Percentiles rank a stretch among this genome's conserved stretches.
Conservation (phyloP, 2,329 filamentous ascomycete genomes). For the Beauveria pseudobassiana region DNA sequence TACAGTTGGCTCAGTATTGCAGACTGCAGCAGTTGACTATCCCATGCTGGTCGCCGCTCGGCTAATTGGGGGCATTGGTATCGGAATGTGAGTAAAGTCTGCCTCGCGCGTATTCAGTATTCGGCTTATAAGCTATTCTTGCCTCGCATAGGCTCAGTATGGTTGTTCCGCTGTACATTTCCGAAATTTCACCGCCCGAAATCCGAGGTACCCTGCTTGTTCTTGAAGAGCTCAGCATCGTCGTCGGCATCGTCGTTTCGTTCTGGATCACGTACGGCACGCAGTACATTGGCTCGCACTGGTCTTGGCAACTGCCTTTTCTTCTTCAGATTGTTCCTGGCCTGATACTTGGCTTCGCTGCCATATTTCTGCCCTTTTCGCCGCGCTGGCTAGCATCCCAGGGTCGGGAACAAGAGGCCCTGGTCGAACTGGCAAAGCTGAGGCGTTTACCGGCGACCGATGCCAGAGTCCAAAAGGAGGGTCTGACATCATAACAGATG, state of each 20-base stretch:
- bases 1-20: constrained; percentile 34
- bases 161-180: constrained; percentile 33
- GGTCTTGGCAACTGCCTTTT: constrained; percentile 24
- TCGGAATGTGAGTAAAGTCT: constrained; percentile 25
- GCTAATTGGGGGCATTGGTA: constrained; percentile 28
- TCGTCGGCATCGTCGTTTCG: constrained; percentile 23
- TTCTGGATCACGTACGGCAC: constrained; percentile 27
- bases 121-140: neutral
- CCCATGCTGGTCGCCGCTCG: constrained; percentile 35
- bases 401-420: constrained; percentile 19
- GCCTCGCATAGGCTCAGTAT: neutral
- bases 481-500: constrained; percentile 20
- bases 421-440: constrained; percentile 17
- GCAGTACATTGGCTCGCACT: constrained; percentile 18
- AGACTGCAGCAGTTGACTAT: constrained; percentile 32
- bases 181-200: constrained; percentile 40
- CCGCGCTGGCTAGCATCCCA: constrained; percentile 22
- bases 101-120: neutral
- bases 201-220: constrained; percentile 39
- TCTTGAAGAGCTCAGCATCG: constrained; percentile 29
- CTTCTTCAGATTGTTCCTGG: constrained; percentile 23
- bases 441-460: constrained; percentile 18
- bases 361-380: constrained; percentile 20
- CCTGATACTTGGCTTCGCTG: constrained; percentile 18
- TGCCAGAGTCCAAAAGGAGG: constrained; percentile 17